Evolutionary conservation across 106 monocot species (phyloP), one percentile per base, ranked within the genome.

Genomic region (Phalaenopsis aphrodite): DNA sequence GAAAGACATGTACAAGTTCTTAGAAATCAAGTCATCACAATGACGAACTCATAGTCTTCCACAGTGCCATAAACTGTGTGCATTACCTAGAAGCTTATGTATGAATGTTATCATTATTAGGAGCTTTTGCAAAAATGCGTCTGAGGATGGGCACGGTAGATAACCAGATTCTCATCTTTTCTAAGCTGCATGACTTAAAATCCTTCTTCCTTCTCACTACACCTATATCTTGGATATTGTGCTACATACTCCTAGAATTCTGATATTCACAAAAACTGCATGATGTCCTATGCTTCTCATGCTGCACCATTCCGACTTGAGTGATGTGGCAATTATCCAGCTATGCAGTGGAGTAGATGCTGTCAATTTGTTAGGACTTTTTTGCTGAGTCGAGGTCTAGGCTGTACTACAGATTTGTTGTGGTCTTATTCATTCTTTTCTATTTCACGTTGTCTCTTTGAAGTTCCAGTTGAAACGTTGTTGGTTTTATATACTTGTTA

Each of bases 401-500:
- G 69, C 39, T 69, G 38, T 39, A 15, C 39, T 38, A 41, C 38
- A 1, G 38, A 38, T 39, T 12, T 39, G 38, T 14, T 37, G 69
- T 39, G 69, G 69, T 69, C 61, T 69, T 69, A 21, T 69, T 69
- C 5, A 69, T 12, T 69, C 69, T 69, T 69, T 39, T 65, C 9
- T 12, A 10, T 12, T 52, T 52, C 52, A 52, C 14, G 38, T 69
- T 69, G 38, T 69, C 39, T 39, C 69, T 38, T 69, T 37, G 39
- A 38, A 19, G 15, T 69, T 69, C 69, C 39, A 15, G 69, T 23
- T 65, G 64, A 65, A 23, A 21, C 6, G 24, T 65, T 10, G 5
- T 65, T 65, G 64, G 64, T 5, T 65, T 24, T 30, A 8, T 65
- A 8, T 23, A 24, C 36, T 11, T 69, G 38, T 69, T 39, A 39